Base-by-base conservation (phyloP, 495 filamentous ascomycete genomes). In the Aspergillus nanangensis region DNA sequence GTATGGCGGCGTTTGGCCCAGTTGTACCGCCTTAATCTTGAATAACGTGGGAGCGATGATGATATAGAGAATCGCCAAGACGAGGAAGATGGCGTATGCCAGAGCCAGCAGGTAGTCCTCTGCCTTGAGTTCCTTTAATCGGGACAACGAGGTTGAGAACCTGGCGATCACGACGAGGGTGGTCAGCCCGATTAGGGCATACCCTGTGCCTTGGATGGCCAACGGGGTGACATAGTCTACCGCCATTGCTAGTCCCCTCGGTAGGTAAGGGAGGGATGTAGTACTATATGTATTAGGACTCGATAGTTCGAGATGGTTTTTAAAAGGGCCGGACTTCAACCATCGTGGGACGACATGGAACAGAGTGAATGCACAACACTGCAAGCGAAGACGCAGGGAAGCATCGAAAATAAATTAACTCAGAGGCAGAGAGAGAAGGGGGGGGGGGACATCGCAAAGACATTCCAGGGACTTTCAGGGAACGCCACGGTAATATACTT, bases 11-110 rank as follows among this genome's bases (percentile, higher is more conserved):
- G 48, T 34, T 27, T 21, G 9, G 11, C 51, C 51, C 11, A 8
- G 17, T 17, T 10, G 15, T 8, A 49, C 42, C 1, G 36, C 56
- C 4, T 47, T 44, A 3, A 62, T 35, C 24, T 54, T 55, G 38
- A 56, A 67, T 7, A 69, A 40, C 3, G 46, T 45, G 0, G 66
- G 66, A 1, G 58, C 51, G 25, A 63, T 56, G 11, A 58, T 51
- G 29, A 71, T 56, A 38, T 73, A 73, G 8, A 66, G 38, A n/a
- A 58, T 52, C 32, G 51, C 47, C 50, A 71, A 51, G 11, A 44
- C 51, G 18, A 64, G 34, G 48, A 69, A 71, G 24, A 56, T 57
- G 5, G 50, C 24, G 20, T 59, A 65, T 1, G 60, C 63, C 1
- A 57, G 43, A 5, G 25, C 25, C 14, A 67, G 51, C 13, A 63